Conservation (phyloP, 139 green algal species). For the Axilococcus clingmanii region DNA sequence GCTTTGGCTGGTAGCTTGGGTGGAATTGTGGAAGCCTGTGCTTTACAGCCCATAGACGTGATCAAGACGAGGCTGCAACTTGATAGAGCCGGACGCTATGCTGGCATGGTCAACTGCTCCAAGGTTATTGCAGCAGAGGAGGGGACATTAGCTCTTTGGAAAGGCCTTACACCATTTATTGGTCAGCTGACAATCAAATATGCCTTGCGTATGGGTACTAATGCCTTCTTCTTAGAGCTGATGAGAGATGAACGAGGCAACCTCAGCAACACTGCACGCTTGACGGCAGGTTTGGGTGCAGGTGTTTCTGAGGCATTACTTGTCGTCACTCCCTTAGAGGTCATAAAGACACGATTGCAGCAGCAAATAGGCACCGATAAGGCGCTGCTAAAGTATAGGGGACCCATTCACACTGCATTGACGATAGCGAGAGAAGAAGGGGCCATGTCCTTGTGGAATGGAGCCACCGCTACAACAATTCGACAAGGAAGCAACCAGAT, state of each 20-base stretch:
- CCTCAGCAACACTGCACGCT: constrained; percentile 24
- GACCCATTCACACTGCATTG: constrained; percentile 71
- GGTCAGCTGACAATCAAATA: constrained; percentile 95
- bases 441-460: constrained; percentile 74
- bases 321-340: constrained; percentile 95
- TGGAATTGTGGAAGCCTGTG: constrained; percentile 80
- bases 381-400: constrained; percentile 73
- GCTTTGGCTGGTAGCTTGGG: constrained; percentile 65
- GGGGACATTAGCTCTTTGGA: constrained; percentile 77
- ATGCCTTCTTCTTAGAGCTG: constrained; percentile 74
- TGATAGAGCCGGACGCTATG: constrained; percentile 70
- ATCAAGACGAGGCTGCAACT: constrained; percentile 93
- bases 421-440: constrained; percentile 82
- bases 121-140: constrained; percentile 66
- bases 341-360: constrained; percentile 92
- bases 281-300: constrained; percentile 57
- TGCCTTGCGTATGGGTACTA: constrained; percentile 85
- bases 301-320: constrained; percentile 86
- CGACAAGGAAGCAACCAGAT: constrained; percentile 96
- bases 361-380: constrained; percentile 72
- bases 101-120: constrained; percentile 71
- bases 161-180: constrained; percentile 90
- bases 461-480: constrained; percentile 74
- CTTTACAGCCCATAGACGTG: constrained; percentile 86
- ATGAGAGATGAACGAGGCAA: constrained; percentile 59